Conservation (phyloP, 257 asterid species). For the Ehretia macrophylla region DNA sequence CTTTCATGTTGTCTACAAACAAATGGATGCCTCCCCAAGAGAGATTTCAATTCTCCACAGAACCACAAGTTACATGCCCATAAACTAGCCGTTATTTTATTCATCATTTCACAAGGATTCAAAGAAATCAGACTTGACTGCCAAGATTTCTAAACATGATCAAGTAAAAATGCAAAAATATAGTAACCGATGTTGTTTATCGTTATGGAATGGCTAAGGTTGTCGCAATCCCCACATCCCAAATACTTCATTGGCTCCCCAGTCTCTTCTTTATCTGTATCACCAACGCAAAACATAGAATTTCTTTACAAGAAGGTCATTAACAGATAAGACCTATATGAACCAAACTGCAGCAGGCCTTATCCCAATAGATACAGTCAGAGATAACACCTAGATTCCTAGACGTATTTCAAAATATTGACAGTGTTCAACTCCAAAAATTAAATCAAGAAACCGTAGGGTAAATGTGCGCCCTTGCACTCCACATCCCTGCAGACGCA, state of each 20-base stretch:
- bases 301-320: background rate
- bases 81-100: no score
- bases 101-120: no score
- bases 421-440: no score
- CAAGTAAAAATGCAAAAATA: background rate
- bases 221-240: conserved; percentile 95
- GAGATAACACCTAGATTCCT: no score
- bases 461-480: conserved; percentile 80
- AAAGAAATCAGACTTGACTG: background rate
- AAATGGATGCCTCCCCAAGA: no score
- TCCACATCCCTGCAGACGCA: conserved; percentile 86
- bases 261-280: conserved; percentile 83
- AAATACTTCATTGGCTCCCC: conserved; percentile 89
- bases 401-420: no score
- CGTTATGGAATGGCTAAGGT: conserved; percentile 82
- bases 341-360: no score
- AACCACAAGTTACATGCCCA: no score
- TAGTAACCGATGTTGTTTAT: conserved; percentile 33
- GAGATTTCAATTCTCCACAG: no score
- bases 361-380: no score
- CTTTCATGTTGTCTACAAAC: no score
- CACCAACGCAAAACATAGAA: background rate
- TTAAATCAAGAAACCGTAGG: conserved; percentile 51
- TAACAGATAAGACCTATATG: no score
- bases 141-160: background rate